A percentile compares a stretch with the other conserved stretches of the same genome.
Evolutionary conservation across 345 rosid species (phyloP).

Genomic region (Eucalyptus dawsonii): DNA sequence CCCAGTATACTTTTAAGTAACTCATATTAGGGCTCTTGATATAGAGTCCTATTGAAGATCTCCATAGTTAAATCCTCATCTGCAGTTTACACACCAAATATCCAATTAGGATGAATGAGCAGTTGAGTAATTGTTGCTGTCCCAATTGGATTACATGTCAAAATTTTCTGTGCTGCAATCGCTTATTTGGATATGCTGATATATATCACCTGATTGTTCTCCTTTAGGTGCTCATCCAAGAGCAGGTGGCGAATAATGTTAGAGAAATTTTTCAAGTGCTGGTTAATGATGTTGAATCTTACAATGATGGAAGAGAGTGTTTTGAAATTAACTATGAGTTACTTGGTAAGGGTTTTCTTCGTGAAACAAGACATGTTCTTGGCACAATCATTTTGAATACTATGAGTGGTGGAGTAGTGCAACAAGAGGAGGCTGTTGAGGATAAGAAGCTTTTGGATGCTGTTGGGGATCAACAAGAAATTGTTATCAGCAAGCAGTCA

Average conservation of each 20-base stretch:
- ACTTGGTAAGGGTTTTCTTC: slow-evolving; percentile 46
- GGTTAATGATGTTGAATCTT: slow-evolving; percentile 17
- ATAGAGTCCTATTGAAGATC: background rate
- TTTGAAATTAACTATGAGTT: slow-evolving; percentile 23
- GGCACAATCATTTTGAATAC: slow-evolving; percentile 75
- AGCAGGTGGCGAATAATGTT: slow-evolving; percentile 19
- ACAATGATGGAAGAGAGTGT: slow-evolving; percentile 10
- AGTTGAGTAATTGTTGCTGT: background rate
- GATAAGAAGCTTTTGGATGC: background rate
- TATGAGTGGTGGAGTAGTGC: slow-evolving; percentile 22
- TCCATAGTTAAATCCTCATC: background rate
- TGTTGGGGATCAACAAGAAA: background rate
- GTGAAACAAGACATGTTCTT: slow-evolving; percentile 55
- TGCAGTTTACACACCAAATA: background rate
- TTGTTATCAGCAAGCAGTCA: background rate
- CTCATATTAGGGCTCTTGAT: background rate
- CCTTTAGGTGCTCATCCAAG: slow-evolving; percentile 52
- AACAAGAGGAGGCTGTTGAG: background rate
- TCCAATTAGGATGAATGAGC: background rate
- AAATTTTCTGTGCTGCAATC: background rate
- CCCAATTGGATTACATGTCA: background rate
- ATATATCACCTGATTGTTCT: background rate
- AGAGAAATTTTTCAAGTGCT: slow-evolving; percentile 31
- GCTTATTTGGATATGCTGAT: background rate
- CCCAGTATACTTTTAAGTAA: background rate